Evolutionary conservation across 2,329 filamentous ascomycete genomes (phyloP).

Genomic region (Ophiobolus disseminans): DNA sequence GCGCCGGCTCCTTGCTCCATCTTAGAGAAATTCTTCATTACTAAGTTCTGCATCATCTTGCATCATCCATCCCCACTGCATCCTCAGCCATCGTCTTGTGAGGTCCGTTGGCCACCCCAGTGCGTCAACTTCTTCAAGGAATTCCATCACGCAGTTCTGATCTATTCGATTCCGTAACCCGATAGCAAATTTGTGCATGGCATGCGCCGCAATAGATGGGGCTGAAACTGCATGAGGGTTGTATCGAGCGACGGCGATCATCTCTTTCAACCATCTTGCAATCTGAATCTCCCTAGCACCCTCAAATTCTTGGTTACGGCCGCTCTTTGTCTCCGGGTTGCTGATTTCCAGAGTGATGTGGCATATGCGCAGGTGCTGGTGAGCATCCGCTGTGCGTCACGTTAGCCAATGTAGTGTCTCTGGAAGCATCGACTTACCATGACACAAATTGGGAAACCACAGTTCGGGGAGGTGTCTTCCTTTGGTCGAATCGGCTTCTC

Average conservation of each 20-base stretch:
- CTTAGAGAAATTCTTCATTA: constrained; percentile 1
- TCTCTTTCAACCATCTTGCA: constrained; percentile 17
- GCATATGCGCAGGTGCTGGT: constrained; percentile 25
- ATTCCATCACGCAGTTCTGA: constrained; percentile 22
- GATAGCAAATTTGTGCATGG: constrained; percentile 20
- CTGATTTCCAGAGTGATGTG: constrained; percentile 18
- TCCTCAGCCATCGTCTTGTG: constrained; percentile 15
- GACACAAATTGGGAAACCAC: constrained; percentile 20
- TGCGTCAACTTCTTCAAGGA: constrained; percentile 24
- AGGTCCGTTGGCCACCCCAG: constrained; percentile 21
- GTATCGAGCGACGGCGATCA: constrained; percentile 23
- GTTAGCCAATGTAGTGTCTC: constrained; percentile 1
- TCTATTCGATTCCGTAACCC: constrained; percentile 12
- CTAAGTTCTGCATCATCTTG: not conserved
- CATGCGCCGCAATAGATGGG: constrained; percentile 17
- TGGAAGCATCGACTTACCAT: constrained; percentile 15
- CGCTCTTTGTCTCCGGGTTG: constrained; percentile 2
- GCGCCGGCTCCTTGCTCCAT: not conserved
- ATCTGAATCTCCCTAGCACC: constrained; percentile 5
- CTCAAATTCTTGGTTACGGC: not conserved
- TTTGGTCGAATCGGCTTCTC: constrained; percentile 3
- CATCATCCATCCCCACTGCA: constrained; percentile 18
- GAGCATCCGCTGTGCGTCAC: constrained; percentile 16
- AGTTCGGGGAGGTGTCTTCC: constrained; percentile 18
- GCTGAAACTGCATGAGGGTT: constrained; percentile 17